Conservation (phyloP, 2,329 filamentous ascomycete species). For the Exophiala spinifera region DNA sequence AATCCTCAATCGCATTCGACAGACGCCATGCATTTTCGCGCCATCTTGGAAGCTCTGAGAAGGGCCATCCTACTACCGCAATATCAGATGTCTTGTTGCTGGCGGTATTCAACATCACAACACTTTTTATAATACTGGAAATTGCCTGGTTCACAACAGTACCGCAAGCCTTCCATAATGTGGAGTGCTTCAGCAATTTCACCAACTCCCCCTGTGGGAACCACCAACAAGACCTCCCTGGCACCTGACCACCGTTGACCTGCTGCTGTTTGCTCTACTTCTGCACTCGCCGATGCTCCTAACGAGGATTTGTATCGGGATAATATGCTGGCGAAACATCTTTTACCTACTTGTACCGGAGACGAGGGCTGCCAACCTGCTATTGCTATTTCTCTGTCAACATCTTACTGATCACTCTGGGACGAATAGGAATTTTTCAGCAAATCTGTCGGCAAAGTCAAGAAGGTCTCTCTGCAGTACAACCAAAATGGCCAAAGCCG, state of each 20-base stretch:
- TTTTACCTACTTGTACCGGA: conserved; percentile 13
- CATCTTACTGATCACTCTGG: conserved; percentile 47
- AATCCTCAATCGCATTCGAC: no score
- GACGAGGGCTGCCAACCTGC: conserved; percentile 19
- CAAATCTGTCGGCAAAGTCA: conserved; percentile 83
- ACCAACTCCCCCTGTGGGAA: no score
- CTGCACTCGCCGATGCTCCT: conserved; percentile 23
- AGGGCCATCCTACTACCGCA: not conserved
- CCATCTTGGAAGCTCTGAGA: no score
- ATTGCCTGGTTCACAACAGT: no score
- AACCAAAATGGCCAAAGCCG: conserved; percentile 88
- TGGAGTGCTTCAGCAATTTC: no score
- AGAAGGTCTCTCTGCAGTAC: conserved; percentile 87
- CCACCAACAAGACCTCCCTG: not conserved
- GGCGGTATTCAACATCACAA: not conserved
- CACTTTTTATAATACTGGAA: not conserved
- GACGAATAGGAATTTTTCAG: conserved; percentile 89
- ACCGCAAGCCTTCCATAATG: no score
- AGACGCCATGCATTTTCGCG: no score
- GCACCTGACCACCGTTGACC: not conserved
- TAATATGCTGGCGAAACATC: conserved; percentile 19
- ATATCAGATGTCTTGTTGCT: not conserved
- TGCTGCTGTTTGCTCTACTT: conserved; percentile 19
- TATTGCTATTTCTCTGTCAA: conserved; percentile 22
- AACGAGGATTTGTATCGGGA: conserved; percentile 21